phyloP scores from a whole-genome alignment of 2,329 filamentous ascomycete species.

The Emergomyces orientalis region DNA sequence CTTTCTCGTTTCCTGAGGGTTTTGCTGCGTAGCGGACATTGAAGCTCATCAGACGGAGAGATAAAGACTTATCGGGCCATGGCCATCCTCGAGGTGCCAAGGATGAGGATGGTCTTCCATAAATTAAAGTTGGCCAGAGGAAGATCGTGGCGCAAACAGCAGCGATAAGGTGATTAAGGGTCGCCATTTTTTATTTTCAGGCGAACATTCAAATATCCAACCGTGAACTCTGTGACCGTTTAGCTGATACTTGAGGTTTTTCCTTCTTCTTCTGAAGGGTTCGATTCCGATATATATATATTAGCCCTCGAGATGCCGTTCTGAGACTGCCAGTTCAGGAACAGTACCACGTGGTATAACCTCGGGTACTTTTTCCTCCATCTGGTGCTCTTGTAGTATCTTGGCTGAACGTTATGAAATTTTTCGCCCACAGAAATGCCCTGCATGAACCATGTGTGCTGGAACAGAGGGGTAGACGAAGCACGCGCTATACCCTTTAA shows the following conservation, averaged over 20 bases:
- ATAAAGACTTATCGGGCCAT: not conserved
- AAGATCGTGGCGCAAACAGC: not conserved
- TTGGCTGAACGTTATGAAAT: not conserved
- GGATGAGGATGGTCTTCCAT: not conserved
- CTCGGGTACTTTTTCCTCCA: not conserved
- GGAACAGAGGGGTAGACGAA: not conserved
- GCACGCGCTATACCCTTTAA: not conserved
- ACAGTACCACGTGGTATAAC: not conserved
- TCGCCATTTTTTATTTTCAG: not conserved
- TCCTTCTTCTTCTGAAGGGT: not conserved
- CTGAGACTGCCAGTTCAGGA: not conserved
- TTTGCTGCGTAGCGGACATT: slow-evolving; percentile 49
- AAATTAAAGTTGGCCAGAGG: not conserved
- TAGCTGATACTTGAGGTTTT: not conserved
- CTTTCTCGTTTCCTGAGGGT: slow-evolving; percentile 43
- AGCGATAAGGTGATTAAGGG: not conserved
- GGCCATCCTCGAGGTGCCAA: not conserved
- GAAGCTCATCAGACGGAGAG: slow-evolving; percentile 38
- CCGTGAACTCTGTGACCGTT: not conserved
- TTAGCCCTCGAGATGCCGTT: not conserved
- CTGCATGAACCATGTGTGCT: not conserved
- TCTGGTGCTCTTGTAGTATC: not conserved
- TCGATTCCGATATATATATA: not conserved
- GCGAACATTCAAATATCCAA: not conserved
- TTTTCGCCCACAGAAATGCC: not conserved